Base-by-base conservation (phyloP, 2,329 filamentous ascomycete genomes). In the Amauroascus niger region DNA sequence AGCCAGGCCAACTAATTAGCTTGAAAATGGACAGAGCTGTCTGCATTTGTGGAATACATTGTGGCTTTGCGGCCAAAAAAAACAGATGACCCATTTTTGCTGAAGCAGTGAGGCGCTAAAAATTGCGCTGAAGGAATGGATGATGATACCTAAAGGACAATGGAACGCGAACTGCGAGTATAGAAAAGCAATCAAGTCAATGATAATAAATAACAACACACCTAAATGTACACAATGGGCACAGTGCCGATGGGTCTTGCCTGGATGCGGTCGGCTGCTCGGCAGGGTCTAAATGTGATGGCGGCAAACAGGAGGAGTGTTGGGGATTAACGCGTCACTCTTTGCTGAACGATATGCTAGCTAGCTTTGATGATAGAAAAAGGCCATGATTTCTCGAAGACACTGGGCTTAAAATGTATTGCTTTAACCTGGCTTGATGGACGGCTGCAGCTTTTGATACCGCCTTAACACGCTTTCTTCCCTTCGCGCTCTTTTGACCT, bases 281-380 rank as follows among this genome's bases (percentile, higher is more conserved):
- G 49, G 37, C 30, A 43, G 24, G 49, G 26, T 16, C 48, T 37
- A 51, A 51, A 47, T 33, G 33, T 33, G 47, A n/a, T 40, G 33
- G 33, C 47, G 24, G 47, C 47, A 8, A 35, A 46, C 32, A 46
- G 18, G 43, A 32, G 46, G 46, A 39, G 16, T 41, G 9, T 30
- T 32, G 46, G 46, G 26, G 26, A 46, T 33, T 33, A 32, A 46
- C 43, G 43, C 43, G 43, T 32, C 43, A 7, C 20, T 8, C 43
- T 32, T 46, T 46, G 43, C 16, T 32, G 43, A 26, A 26, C 20
- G 28, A 33, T 3, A 46, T 7, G 13, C 11, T 32, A 26, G 26
- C 43, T 46, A 20, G 28, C 9, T 22, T 33, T 26, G n/a, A 32
- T n/a, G 30, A 35, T 35, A 33, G 35, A 13, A 47, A 33, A 5